Conservation (phyloP, 441 rosid genomes). For the Populus hybrid region DNA sequence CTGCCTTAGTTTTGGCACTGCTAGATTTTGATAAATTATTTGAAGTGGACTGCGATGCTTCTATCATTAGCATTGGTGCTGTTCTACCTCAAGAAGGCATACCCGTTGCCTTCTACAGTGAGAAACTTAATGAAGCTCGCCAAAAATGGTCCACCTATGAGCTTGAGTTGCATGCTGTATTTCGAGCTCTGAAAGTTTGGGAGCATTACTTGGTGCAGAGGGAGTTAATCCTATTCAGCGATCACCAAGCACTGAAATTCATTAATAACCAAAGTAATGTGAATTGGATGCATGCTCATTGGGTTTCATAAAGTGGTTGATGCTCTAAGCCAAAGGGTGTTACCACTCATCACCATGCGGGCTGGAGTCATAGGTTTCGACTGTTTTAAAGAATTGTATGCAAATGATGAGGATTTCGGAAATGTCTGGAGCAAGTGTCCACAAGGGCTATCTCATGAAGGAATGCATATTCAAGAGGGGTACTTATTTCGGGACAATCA, state of each 20-base stretch:
- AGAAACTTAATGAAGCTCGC: too few relatives aligned
- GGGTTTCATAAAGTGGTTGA: too few relatives aligned
- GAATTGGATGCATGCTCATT: not conserved
- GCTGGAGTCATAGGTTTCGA: too few relatives aligned
- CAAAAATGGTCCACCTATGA: not conserved
- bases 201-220: not conserved
- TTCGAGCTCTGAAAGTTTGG: not conserved
- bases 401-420: not conserved
- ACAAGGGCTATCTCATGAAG: accelerated
- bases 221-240: too few relatives aligned
- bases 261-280: too few relatives aligned
- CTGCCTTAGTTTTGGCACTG: accelerated
- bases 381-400: too few relatives aligned
- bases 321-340: too few relatives aligned
- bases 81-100: not conserved
- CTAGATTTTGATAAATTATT: not conserved
- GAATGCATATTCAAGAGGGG: not conserved
- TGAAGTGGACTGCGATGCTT: not conserved
- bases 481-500: not conserved
- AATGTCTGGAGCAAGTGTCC: accelerated
- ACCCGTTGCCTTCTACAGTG: accelerated
- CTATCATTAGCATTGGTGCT: not conserved
- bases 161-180: not conserved
- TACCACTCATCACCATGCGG: too few relatives aligned
- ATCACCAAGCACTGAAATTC: too few relatives aligned